A percentile compares a stretch with the other conserved stretches of the same genome.
Conservation (phyloP, 2,329 filamentous ascomycete species). For the Rhynchosporium secalis region DNA sequence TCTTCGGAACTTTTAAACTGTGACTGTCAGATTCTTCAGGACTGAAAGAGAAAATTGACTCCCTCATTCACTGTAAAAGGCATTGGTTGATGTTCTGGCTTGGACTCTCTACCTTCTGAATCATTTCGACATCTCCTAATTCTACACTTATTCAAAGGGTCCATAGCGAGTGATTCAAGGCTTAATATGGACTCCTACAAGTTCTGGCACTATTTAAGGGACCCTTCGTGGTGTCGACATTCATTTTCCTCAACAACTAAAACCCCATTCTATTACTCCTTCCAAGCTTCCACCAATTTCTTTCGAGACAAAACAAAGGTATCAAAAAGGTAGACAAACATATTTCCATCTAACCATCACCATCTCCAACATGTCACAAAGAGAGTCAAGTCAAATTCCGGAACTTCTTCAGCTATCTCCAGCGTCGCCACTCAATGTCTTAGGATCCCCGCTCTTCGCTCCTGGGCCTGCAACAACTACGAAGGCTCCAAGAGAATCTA, state of each 20-base stretch:
- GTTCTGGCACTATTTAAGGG: background rate
- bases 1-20: no score
- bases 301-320: no score
- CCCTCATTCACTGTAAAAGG: background rate
- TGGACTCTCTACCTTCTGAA: background rate
- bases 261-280: background rate
- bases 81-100: background rate
- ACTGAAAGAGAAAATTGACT: background rate
- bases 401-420: no score
- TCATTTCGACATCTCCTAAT: background rate
- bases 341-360: no score
- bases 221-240: background rate
- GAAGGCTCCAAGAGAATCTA: no score
- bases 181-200: background rate
- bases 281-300: background rate
- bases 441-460: no score
- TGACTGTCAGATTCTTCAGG: background rate
- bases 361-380: no score
- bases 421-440: no score
- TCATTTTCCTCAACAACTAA: background rate
- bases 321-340: no score
- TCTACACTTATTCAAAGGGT: background rate
- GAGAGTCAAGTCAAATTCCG: no score
- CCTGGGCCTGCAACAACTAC: no score
- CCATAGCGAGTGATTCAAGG: background rate